Evolutionary conservation across 2,329 filamentous ascomycete species (phyloP).

Genomic region (Cercospora sesami): DNA sequence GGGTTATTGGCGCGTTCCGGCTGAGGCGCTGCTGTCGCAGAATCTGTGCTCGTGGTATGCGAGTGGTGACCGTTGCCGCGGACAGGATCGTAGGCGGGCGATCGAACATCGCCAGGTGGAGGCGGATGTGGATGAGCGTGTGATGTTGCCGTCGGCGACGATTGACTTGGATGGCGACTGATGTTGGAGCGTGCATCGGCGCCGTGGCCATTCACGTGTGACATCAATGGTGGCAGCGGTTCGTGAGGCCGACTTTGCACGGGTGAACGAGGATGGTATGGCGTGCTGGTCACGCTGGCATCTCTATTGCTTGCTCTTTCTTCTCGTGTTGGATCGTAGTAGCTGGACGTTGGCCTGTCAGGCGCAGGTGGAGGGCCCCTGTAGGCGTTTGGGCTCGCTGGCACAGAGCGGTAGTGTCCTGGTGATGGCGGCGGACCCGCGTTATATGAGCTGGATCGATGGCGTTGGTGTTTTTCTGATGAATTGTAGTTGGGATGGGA

Average conservation of each 20-base stretch:
- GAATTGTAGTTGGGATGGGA: constrained; percentile 13
- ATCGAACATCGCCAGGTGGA: constrained; percentile 40
- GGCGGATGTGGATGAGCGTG: constrained; percentile 34
- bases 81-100: constrained; percentile 36
- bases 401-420: constrained; percentile 38
- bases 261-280: constrained; percentile 41
- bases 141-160: constrained; percentile 27
- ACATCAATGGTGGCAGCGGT: constrained; percentile 8
- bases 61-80: constrained; percentile 35
- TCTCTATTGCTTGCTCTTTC: constrained; percentile 44
- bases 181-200: constrained; percentile 23
- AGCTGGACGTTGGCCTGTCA: constrained; percentile 45
- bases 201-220: constrained; percentile 32
- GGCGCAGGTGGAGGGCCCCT: constrained; percentile 39
- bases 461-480: constrained; percentile 38
- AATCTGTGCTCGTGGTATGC: constrained; percentile 31
- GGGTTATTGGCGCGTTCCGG: constrained; percentile 69
- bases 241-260: constrained; percentile 3
- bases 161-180: constrained; percentile 31
- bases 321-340: constrained; percentile 54
- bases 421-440: constrained; percentile 32
- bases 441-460: constrained; percentile 34
- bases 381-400: constrained; percentile 41
- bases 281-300: constrained; percentile 36
- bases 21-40: neutral